Base-by-base conservation (phyloP, 75 land plant genomes). In the Pinus tabuliformis region DNA sequence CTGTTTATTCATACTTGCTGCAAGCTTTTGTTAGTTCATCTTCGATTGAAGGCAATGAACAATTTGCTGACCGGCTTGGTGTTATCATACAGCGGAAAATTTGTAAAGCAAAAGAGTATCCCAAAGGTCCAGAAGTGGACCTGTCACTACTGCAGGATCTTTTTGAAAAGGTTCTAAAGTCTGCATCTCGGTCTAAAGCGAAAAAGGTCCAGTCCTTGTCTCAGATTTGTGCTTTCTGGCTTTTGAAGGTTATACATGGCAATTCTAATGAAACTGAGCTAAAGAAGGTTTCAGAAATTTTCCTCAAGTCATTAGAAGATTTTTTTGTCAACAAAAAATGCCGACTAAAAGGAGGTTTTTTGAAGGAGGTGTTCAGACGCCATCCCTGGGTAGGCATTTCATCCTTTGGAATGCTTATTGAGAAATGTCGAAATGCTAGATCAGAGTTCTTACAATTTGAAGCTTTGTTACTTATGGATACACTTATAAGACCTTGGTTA, bases 61-160 rank as follows among this genome's bases (percentile, higher is more conserved):
- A 89, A 79, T 85, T 97, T 68, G 85, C 81, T 14, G 86, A 92
- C 68, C 86, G 91, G 0, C 80, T 97, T 28, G 81, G 79, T 72
- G 85, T 78, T 42, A 85, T 92, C 63, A 24, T 97, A 59, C 90
- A 86, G 24, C 88, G 81, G 79, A 87, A 87, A 59, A 82, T 97
- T 22, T 86, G 95, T 73, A 95, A 97, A 77, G 84, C 84, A 12
- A 97, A 95, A 74, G 86, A 83, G 21, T 91, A 86, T 64, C 99
- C 99, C 11, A 92, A 86, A 81, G 90, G 84, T 49, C 73, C 77
- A 62, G 89, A 75, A 5, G 78, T 95, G 6, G 77, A 88, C 36
- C 57, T 85, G 6, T 21, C 83, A 16, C 59, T 59, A 57, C 80
- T 95, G 13, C 83, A 89, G 59, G 61, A 59, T 66, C 76, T 95